Conservation (phyloP, 371 early-diverging fungal species). For the Lichtheimia ornata region DNA sequence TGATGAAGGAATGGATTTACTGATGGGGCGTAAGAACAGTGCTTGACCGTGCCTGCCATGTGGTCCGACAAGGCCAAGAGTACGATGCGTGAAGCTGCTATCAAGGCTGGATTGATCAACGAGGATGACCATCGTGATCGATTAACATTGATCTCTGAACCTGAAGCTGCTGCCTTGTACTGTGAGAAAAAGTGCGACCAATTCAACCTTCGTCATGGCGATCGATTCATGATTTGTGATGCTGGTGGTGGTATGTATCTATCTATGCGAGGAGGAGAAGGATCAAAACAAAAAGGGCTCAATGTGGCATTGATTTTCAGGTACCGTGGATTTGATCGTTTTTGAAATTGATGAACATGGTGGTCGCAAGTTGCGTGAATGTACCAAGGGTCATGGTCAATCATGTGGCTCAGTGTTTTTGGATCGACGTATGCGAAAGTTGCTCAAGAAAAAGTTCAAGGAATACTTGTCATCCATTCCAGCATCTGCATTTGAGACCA, state of each 20-base stretch:
- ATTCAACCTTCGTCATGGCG: constrained; percentile 46
- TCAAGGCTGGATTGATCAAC: constrained; percentile 45
- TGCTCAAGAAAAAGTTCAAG: constrained; percentile 50
- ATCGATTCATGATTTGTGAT: constrained; percentile 58
- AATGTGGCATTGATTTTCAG: constrained; percentile 7
- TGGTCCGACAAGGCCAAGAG: constrained; percentile 55
- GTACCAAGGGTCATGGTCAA: constrained; percentile 60
- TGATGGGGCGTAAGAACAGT: constrained; percentile 19
- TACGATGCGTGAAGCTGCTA: constrained; percentile 54
- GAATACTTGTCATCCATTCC: constrained; percentile 53
- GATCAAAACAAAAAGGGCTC: not conserved
- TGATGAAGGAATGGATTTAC: not conserved
- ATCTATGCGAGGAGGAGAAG: not conserved
- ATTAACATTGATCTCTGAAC: constrained; percentile 48
- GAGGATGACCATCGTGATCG: constrained; percentile 47
- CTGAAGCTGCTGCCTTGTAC: constrained; percentile 53
- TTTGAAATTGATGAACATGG: constrained; percentile 35
- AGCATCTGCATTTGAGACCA: constrained; percentile 53
- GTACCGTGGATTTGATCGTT: constrained; percentile 41
- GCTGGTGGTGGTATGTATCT: constrained; percentile 35
- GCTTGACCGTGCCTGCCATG: constrained; percentile 58
- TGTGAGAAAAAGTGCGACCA: constrained; percentile 55
- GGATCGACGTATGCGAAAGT: constrained; percentile 59
- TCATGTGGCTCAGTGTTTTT: constrained; percentile 60
- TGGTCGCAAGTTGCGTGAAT: constrained; percentile 50